A percentile compares a stretch with the other conserved stretches of the same genome.
Evolutionary conservation across 495 filamentous ascomycete genomes (phyloP).

Genomic region (Poronia punctata): DNA sequence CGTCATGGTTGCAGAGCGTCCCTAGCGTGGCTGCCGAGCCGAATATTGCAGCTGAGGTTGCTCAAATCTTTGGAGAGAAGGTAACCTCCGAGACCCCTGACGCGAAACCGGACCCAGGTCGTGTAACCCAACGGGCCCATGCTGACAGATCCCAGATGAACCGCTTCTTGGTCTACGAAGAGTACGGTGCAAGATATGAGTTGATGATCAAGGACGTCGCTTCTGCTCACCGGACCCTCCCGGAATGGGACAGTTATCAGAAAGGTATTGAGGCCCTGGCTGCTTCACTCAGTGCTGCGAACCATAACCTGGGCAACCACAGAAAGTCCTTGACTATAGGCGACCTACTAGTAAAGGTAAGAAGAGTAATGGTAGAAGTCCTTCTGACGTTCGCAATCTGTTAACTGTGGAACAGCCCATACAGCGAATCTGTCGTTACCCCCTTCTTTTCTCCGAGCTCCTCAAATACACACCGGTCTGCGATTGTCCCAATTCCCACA

Average conservation of each 20-base stretch:
- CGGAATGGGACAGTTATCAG: slow-evolving; percentile 75
- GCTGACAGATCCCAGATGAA: slow-evolving; percentile 44
- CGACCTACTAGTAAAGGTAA: slow-evolving; percentile 87
- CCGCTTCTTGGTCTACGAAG: slow-evolving; percentile 78
- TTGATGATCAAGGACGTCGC: slow-evolving; percentile 69
- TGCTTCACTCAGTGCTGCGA: slow-evolving; percentile 63
- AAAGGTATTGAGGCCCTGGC: slow-evolving; percentile 83
- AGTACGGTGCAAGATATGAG: slow-evolving; percentile 83
- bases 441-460: slow-evolving; percentile 76
- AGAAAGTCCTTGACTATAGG: slow-evolving; percentile 71
- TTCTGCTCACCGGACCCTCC: slow-evolving; percentile 58
- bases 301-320: slow-evolving; percentile 53
- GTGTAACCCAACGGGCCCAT: slow-evolving; percentile 26
- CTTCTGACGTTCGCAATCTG: background rate
- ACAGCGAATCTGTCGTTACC: slow-evolving; percentile 89
- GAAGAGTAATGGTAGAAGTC: slow-evolving; percentile 3
- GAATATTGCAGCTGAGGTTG: slow-evolving; percentile 63
- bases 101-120: slow-evolving; percentile 9
- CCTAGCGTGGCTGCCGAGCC: slow-evolving; percentile 60
- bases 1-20: slow-evolving; percentile 38
- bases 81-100: slow-evolving; percentile 36
- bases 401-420: slow-evolving; percentile 59
- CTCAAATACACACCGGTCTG: slow-evolving; percentile 72
- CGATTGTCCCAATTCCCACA: slow-evolving; percentile 75
- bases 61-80: slow-evolving; percentile 67